A percentile compares a stretch with the other conserved stretches of the same genome.
Conservation (phyloP, 2,329 filamentous ascomycete species). For the Cytospora chrysosperma region DNA sequence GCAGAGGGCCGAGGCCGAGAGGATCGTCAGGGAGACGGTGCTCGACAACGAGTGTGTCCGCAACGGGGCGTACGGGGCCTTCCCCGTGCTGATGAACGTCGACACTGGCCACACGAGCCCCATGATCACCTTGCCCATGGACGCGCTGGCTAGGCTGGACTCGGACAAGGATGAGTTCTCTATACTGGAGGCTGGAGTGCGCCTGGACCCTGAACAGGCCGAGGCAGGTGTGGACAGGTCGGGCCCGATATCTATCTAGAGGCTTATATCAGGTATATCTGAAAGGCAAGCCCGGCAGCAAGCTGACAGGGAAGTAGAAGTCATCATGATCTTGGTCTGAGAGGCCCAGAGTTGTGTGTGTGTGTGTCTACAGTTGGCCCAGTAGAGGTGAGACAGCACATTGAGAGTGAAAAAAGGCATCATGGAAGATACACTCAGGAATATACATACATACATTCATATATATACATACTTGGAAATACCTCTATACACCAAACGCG, state of each 20-base stretch:
- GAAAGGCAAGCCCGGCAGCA: neutral
- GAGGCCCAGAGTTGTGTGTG: neutral
- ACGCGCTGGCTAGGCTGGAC: constrained; percentile 39
- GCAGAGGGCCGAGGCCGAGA: constrained; percentile 31
- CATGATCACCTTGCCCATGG: constrained; percentile 42
- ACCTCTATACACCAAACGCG: neutral
- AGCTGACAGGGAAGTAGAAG: neutral
- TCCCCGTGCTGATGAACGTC: constrained; percentile 43
- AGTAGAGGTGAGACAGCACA: neutral
- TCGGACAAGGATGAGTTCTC: constrained; percentile 8
- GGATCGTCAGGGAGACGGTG: constrained; percentile 35
- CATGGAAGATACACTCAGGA: neutral
- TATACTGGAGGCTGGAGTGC: constrained; percentile 12
- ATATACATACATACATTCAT: neutral
- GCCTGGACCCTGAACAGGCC: neutral
- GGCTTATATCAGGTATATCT: no score
- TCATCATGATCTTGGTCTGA: neutral
- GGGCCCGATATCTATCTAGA: neutral
- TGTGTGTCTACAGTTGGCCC: neutral
- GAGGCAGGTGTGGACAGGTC: no score
- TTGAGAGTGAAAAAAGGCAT: neutral
- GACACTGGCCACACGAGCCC: constrained; percentile 45
- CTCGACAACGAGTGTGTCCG: constrained; percentile 31
- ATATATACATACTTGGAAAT: neutral
- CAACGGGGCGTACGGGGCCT: constrained; percentile 25